These are phyloP conservation scores for Papiliotrema terrestris DNA, from an alignment of 1,284 basidiomycete genomes.

Conservation along the genomic window DNA sequence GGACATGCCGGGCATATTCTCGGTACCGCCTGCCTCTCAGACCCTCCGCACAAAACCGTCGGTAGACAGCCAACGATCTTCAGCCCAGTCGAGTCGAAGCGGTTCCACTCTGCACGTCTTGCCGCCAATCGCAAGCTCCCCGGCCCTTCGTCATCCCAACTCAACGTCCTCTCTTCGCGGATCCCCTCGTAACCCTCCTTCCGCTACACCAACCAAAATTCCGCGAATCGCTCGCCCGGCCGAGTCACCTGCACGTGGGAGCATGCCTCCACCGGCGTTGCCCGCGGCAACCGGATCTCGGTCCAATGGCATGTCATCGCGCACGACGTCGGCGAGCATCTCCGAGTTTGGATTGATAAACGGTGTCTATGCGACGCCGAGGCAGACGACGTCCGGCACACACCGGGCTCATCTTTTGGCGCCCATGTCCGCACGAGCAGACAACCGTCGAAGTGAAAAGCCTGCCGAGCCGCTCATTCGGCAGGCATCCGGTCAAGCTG, in stretches of 20 bases:
- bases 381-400: constrained; percentile 23
- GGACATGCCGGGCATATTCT: constrained; percentile 40
- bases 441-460: constrained; percentile 15
- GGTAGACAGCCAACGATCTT: neutral
- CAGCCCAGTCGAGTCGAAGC: neutral
- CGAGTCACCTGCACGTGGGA: constrained; percentile 11
- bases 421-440: constrained; percentile 35
- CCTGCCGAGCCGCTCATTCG: constrained; percentile 11
- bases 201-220: constrained; percentile 76
- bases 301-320: constrained; percentile 3
- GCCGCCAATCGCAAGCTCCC: constrained; percentile 85
- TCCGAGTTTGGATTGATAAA: constrained; percentile 29
- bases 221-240: constrained; percentile 74
- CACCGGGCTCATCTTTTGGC: constrained; percentile 40
- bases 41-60: neutral
- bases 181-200: constrained; percentile 23
- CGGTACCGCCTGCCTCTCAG: constrained; percentile 3
- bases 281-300: constrained; percentile 6
- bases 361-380: constrained; percentile 6
- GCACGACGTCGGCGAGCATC: constrained; percentile 12
- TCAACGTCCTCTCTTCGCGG: constrained; percentile 27
- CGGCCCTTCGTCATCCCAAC: constrained; percentile 64
- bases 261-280: constrained; percentile 31
- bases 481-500: constrained; percentile 7
- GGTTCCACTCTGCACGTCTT: constrained; percentile 57